Percentiles rank a stretch among this genome's conserved stretches.
Evolutionary conservation across 176 grass and related monocot genomes (phyloP).

Genomic region (Avena sativa): DNA sequence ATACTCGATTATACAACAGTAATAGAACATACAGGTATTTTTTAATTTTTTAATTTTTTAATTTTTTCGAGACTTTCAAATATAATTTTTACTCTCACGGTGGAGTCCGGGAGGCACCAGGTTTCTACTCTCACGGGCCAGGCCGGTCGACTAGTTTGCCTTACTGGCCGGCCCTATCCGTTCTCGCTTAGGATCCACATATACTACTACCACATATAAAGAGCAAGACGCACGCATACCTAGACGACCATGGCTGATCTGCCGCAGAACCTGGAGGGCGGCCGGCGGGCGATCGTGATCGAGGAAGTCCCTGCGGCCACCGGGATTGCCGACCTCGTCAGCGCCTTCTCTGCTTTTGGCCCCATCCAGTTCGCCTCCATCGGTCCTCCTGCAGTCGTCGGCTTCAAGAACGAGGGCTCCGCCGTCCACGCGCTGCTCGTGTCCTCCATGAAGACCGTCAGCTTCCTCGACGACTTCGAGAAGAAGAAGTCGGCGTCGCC

Average conservation of each 20-base stretch:
- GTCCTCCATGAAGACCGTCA: conserved; percentile 7
- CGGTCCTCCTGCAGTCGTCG: neutral
- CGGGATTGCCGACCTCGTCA: neutral
- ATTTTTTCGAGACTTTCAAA: too few relatives aligned
- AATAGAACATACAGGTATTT: too few relatives aligned
- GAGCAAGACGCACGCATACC: neutral
- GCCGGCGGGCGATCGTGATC: neutral
- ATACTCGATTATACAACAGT: too few relatives aligned
- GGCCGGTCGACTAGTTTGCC: too few relatives aligned
- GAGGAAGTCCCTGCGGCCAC: neutral
- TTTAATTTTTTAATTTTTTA: too few relatives aligned
- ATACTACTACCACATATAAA: too few relatives aligned
- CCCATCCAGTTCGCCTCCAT: conserved; percentile 14
- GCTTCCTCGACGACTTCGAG: neutral
- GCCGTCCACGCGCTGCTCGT: conserved; percentile 5
- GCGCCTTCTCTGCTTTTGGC: conserved; percentile 5
- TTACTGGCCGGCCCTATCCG: too few relatives aligned
- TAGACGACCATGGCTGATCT: neutral
- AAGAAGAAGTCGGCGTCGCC: neutral
- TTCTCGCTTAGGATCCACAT: too few relatives aligned
- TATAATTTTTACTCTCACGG: too few relatives aligned
- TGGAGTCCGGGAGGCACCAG: too few relatives aligned
- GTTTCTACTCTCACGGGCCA: too few relatives aligned
- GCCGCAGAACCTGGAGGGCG: neutral
- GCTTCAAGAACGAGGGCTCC: neutral